Base-by-base conservation (phyloP, 2,329 filamentous ascomycete genomes). In the Mycocentrospora acerina region DNA sequence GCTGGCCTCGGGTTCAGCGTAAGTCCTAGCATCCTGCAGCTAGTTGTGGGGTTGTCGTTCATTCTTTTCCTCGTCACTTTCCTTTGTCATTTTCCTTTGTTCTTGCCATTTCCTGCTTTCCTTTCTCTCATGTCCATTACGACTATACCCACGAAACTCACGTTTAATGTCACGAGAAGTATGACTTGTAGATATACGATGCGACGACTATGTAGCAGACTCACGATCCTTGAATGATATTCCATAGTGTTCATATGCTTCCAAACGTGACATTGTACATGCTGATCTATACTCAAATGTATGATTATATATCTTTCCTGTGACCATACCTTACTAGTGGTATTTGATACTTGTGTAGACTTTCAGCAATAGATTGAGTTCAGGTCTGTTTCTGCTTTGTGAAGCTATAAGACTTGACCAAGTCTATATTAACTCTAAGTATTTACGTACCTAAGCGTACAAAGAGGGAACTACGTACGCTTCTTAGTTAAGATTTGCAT, bases 21-120 rank as follows among this genome's bases (percentile, higher is more conserved):
- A 57, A 59, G 51, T 45, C 37, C 53, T 46, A 44, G 56, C 53
- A 55, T 58, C 52, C 52, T 59, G 52, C 56, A 55, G 53, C 34
- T 29, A 32, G 33, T 31, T 36, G 42, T 33, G 28, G 19, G 42
- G 33, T 26, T 37, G 28, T 29, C 30, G 22, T 35, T 31, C 34
- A 29, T 34, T 29, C 30, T 40, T n/a, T 16, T 31, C 35, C 32
- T 41, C 40, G 12, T 34, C 22, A 16, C n/a, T 40, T 33, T 24
- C 34, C 24, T 42, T 40, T 32, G 14, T 29, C 13, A 32, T 44
- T 33, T 32, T 18, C 24, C 31, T 37, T 17, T 4, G 16, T 22
- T 22, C 19, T 22, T 19, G 19, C 24, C 32, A 28, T 35, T 26
- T 28, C 37, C 27, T 31, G 12, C 7, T 15, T 35, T 31, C 33